Evolutionary conservation across 1,139 yeast species (phyloP), one percentile per base, ranked within the genome.

Genomic region (Kodamaea arcana): DNA sequence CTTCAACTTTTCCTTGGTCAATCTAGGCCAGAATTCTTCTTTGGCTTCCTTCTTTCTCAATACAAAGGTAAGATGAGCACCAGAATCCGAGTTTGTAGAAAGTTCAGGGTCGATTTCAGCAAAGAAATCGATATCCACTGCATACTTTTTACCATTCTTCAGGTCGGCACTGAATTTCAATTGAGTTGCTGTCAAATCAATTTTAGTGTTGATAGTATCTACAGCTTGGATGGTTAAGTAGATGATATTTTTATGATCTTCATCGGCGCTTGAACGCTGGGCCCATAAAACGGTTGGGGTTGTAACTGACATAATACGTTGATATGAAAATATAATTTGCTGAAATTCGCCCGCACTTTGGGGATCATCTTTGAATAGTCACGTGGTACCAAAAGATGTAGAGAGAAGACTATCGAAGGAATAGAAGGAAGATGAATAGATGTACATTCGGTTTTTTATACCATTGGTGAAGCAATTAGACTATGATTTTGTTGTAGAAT

Each of bases 211-310:
- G 38, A 65, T 70, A 28, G 90, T 78, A 56, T 90, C 95, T 30
- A 80, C 74, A 25, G 86, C 78, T 42, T 77, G 73, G 43, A 92
- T 74, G 0, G 95, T 88, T 41, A 92, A 62, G 56, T 73, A 83
- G 32, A 92, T 52, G 28, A 87, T 56, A 60, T 92, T 92, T 62
- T 85, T 88, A 28, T 77, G 69, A 12, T 76, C 75, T 26, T 81
- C 95, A 5, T 70, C 63, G 15, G 72, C 81, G 54, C 72, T 79
- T 34, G 96, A 87, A 64, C 98, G 85, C 68, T 92, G 98, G 15
- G 98, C 97, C 98, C 98, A 92, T 56, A 76, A 70, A 33, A 87
- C 94, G 11, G 49, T 49, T 16, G 60, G 60, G 26, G 56, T 50
- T 17, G 31, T 30, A 25, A 30, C 14, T 8, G 37, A 29, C 40